phyloP scores from a whole-genome alignment of 345 rosid genomes.

The Hibiscus trionum region DNA sequence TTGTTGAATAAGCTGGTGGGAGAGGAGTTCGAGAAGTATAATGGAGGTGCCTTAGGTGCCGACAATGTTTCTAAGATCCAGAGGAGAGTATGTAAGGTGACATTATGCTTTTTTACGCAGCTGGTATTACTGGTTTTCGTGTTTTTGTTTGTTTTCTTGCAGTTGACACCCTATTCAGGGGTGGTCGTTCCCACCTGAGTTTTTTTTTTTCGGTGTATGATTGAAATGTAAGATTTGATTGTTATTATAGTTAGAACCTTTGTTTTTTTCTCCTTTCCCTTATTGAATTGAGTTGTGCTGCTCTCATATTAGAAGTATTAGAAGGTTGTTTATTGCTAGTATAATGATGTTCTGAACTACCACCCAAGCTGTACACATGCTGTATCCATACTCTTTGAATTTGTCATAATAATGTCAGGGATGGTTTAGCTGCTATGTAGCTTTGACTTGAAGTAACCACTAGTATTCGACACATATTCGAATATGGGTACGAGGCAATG shows the following conservation, averaged over 20 bases:
- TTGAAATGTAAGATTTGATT: slow-evolving; percentile 14
- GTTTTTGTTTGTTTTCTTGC: slow-evolving; percentile 30
- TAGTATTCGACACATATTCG: too few relatives aligned
- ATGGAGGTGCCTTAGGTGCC: slow-evolving; percentile 12
- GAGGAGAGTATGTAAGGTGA: slow-evolving; percentile 37
- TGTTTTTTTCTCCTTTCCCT: not conserved
- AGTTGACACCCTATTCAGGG: slow-evolving; percentile 19
- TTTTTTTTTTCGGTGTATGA: slow-evolving; percentile 11
- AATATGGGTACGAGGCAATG: too few relatives aligned
- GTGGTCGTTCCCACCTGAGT: slow-evolving; percentile 14
- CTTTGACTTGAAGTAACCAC: too few relatives aligned
- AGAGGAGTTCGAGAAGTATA: too few relatives aligned
- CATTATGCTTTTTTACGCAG: slow-evolving; percentile 47
- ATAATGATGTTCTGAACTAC: not conserved
- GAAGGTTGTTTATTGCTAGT: not conserved
- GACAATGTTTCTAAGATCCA: slow-evolving; percentile 48
- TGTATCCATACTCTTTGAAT: too few relatives aligned
- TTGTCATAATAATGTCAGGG: too few relatives aligned
- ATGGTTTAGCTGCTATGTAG: too few relatives aligned
- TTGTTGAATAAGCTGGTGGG: slow-evolving; percentile 12
- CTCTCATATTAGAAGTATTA: not conserved
- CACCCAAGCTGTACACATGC: too few relatives aligned
- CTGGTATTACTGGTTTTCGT: slow-evolving; percentile 45
- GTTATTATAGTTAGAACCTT: not conserved
- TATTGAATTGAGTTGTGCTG: not conserved